Conservation (phyloP, 148 eudicot species). For the Cornus kousa region DNA sequence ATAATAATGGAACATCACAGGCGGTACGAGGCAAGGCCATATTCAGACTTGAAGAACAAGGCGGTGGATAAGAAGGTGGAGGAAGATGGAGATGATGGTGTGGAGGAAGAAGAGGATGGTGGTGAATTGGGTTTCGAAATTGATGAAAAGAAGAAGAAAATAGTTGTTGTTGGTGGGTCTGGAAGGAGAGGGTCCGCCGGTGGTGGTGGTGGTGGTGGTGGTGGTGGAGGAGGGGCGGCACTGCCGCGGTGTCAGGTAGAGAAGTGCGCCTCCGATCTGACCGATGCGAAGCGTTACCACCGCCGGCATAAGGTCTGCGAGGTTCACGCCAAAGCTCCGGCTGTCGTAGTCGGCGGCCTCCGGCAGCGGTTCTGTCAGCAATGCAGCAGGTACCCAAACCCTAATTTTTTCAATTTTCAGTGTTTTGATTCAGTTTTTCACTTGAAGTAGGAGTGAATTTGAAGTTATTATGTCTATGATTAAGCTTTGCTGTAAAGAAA, state of each 20-base stretch:
- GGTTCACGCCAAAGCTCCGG: slow-evolving; percentile 43
- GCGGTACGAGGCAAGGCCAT: background rate
- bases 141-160: slow-evolving; percentile 5
- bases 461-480: too few relatives aligned
- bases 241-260: slow-evolving; percentile 34
- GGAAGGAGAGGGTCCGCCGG: background rate
- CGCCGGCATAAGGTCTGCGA: slow-evolving; percentile 58
- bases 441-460: too few relatives aligned
- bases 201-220: slow-evolving; percentile 11
- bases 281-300: slow-evolving; percentile 39
- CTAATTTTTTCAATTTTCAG: background rate
- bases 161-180: background rate
- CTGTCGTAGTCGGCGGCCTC: slow-evolving; percentile 32
- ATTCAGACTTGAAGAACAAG: background rate
- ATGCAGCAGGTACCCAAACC: slow-evolving; percentile 46
- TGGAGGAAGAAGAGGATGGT: background rate
- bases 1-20: background rate
- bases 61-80: background rate
- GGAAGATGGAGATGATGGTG: slow-evolving; percentile 1
- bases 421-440: background rate
- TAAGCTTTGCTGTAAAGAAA: background rate
- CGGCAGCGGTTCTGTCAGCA: slow-evolving; percentile 52
- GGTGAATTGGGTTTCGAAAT: background rate
- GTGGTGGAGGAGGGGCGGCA: slow-evolving; percentile 10
- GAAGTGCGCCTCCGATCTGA: slow-evolving; percentile 39